Evolutionary conservation across 2,329 filamentous ascomycete genomes (phyloP), one percentile per base, ranked within the genome.

Genomic region (Aspergillus piperis): DNA sequence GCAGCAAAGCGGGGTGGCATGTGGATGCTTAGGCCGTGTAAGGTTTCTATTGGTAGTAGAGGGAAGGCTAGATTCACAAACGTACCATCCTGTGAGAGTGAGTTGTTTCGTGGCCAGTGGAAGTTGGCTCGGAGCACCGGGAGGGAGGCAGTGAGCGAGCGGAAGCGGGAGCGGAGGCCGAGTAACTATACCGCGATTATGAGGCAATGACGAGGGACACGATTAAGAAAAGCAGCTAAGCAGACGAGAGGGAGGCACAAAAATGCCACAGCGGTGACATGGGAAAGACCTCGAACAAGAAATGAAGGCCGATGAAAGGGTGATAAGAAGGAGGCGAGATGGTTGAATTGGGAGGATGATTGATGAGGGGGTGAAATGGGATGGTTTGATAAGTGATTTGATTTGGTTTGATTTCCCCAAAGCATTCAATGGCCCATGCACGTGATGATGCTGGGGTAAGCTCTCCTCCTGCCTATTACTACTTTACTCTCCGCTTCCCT

Each of bases 31-130:
- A n/a, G 8, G 41, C 17, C 41, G 13, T 49, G 15, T 23, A 23
- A 27, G 23, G 44, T 13, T 30, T 23, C 15, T 50, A 50, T 19
- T 50, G 47, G 25, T 11, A 27, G 15, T 17, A 10, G n/a, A 50
- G 47, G 25, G 7, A 49, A 50, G n/a, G 8, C 47, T 30, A 30
- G 11, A 53, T 30, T 42, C 27, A 49, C 21, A 25, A 50, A 67
- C 65, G 42, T 65, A 67, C 65, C 65, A 67, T 67, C 52, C 63
- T 66, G 51, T 59, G 23, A 25, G 50, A 47, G 17, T 21, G 47
- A n/a, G 36, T 21, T 48, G 17, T 51, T 25, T 13, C 32, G 32
- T 13, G 21, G 51, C 63, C 58, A 62, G 62, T 51, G 39, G n/a
- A 39, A 44, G 50, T 3, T 23, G 56, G 21, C 47, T 54, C 19